Conservation (phyloP, 495 filamentous ascomycete species). For the Aspergillus olivimuriae region DNA sequence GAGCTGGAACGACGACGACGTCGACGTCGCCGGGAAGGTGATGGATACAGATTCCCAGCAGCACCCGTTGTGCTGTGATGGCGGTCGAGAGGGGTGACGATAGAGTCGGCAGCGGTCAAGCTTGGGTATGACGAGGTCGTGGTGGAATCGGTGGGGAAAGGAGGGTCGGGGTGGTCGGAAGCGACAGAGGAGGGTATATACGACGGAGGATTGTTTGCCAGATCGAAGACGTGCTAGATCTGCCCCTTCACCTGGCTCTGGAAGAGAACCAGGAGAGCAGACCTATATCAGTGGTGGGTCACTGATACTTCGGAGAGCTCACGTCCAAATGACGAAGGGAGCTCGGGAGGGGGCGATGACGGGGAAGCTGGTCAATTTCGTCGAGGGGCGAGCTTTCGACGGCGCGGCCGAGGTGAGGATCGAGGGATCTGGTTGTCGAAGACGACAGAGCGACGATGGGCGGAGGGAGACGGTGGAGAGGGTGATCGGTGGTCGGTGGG, state of each 20-base stretch:
- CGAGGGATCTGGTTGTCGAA: too few relatives aligned
- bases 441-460: neutral
- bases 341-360: neutral
- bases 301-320: conserved; percentile 17
- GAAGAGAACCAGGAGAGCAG: conserved; percentile 47
- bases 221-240: conserved; percentile 47
- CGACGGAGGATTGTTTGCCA: conserved; percentile 52
- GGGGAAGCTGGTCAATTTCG: neutral
- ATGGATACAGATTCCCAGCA: conserved; percentile 3
- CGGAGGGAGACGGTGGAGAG: neutral
- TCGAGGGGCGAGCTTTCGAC: neutral
- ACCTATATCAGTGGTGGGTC: conserved; percentile 29
- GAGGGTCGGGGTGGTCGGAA: conserved; percentile 52
- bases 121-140: conserved; percentile 15
- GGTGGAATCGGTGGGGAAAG: conserved; percentile 29
- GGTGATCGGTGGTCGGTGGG: conserved; percentile 5
- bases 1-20: conserved; percentile 26
- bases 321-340: conserved; percentile 2
- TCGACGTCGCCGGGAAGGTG: conserved; percentile 19
- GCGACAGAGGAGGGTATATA: conserved; percentile 44
- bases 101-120: conserved; percentile 13
- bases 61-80: conserved; percentile 6
- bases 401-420: too few relatives aligned
- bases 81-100: conserved; percentile 7
- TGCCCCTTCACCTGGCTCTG: conserved; percentile 45